These are phyloP conservation scores for Phialemoniopsis sp. DNA, from an alignment of 2,329 filamentous ascomycete species.

Conservation along the genomic window DNA sequence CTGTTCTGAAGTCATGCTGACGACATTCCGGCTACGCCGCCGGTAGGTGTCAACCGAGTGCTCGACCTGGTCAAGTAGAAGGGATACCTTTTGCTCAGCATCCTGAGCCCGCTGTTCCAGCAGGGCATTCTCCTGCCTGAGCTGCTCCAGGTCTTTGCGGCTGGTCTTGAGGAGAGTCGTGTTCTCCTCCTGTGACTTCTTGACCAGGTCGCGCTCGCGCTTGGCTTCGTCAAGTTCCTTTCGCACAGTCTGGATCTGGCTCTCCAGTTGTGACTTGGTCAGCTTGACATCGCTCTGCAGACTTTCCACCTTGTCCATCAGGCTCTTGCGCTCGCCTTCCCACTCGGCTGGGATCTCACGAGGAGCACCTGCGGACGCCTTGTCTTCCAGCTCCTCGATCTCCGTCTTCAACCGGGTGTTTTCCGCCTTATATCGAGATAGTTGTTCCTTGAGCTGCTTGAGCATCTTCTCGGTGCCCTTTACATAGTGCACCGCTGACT, in stretches of 20 bases:
- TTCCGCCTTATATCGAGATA: constrained; percentile 85
- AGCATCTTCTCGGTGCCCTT: constrained; percentile 99
- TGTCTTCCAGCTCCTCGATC: constrained; percentile 63
- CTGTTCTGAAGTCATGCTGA: constrained; percentile 48
- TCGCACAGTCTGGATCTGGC: constrained; percentile 63
- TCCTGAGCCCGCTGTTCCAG: constrained; percentile 83
- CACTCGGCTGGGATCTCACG: constrained; percentile 53
- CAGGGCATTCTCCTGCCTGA: constrained; percentile 76
- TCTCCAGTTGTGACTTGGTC: constrained; percentile 66
- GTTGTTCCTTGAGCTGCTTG: constrained; percentile 95
- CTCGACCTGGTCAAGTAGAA: constrained; percentile 92
- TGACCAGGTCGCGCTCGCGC: constrained; percentile 65
- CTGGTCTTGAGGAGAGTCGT: constrained; percentile 53
- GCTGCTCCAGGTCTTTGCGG: constrained; percentile 69
- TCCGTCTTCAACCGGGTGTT: constrained; percentile 81
- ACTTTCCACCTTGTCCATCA: constrained; percentile 65
- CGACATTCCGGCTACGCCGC: constrained; percentile 61
- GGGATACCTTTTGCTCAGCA: constrained; percentile 87
- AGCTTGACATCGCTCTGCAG: constrained; percentile 66
- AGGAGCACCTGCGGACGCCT: constrained; percentile 24
- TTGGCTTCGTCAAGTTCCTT: constrained; percentile 64
- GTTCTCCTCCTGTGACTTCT: constrained; percentile 48
- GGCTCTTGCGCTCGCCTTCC: constrained; percentile 66
- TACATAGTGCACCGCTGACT: constrained; percentile 96
- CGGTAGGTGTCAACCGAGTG: constrained; percentile 92